A percentile compares a stretch with the other conserved stretches of the same genome.
Evolutionary conservation across 305 asterid species (phyloP).

Genomic region (Fraxinus xanthoxyloides): DNA sequence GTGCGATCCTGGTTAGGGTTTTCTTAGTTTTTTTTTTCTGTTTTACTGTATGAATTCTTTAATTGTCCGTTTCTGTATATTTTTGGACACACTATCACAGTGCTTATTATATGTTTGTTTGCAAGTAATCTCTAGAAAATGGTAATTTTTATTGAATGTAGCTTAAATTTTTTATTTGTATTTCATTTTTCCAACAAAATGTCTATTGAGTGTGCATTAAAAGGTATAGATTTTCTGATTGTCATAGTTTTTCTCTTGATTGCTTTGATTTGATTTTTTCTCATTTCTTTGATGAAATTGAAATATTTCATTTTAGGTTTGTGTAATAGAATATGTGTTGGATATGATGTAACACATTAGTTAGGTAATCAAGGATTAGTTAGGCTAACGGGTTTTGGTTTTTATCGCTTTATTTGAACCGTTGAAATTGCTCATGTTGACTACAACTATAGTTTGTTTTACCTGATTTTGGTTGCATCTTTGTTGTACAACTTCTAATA

Average conservation of each 20-base stretch:
- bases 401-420: background rate
- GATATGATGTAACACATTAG: background rate
- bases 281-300: background rate
- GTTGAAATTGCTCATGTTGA: background rate
- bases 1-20: slow-evolving; percentile 66
- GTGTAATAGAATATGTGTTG: background rate
- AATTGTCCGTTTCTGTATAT: background rate
- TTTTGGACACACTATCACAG: background rate
- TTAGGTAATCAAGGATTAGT: background rate
- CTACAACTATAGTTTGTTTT: background rate
- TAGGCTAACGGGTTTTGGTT: background rate
- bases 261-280: background rate
- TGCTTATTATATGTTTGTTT: background rate
- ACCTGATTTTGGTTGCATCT: background rate
- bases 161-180: background rate
- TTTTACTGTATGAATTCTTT: background rate
- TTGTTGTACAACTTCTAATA: background rate
- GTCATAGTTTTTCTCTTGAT: background rate
- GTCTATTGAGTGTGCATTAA: background rate
- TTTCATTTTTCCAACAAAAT: background rate
- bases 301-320: background rate
- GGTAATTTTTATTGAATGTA: background rate
- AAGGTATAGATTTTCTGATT: background rate
- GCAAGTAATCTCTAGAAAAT: background rate
- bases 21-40: background rate